Conservation (phyloP, 2,329 filamentous ascomycete genomes). For the Paramyrothecium sp. region DNA sequence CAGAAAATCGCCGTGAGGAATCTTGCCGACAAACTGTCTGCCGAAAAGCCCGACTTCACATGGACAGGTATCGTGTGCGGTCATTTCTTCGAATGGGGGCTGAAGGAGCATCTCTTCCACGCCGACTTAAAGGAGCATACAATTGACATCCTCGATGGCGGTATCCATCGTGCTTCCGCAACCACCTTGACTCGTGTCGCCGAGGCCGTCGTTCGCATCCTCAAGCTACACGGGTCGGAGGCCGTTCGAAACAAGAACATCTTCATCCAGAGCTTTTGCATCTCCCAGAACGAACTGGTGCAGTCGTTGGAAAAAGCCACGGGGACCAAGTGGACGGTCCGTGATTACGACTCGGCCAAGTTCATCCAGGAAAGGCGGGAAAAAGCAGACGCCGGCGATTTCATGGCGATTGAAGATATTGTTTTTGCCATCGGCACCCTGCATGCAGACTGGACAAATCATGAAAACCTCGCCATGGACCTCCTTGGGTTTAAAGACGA, state of each 20-base stretch:
- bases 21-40: conserved; percentile 25
- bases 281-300: conserved; percentile 46
- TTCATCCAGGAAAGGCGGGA: conserved; percentile 37
- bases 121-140: conserved; percentile 43
- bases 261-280: conserved; percentile 42
- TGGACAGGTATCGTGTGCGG: conserved; percentile 49
- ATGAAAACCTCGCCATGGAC: conserved; percentile 45
- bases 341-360: conserved; percentile 32
- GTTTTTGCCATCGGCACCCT: conserved; percentile 48
- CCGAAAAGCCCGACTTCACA: conserved; percentile 38
- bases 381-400: conserved; percentile 33
- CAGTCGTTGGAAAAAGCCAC: conserved; percentile 50
- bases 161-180: conserved; percentile 44
- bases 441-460: conserved; percentile 46
- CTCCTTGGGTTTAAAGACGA: conserved; percentile 45
- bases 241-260: conserved; percentile 51
- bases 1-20: conserved; percentile 30
- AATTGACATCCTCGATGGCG: conserved; percentile 49
- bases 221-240: conserved; percentile 30
- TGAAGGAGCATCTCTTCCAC: conserved; percentile 30
- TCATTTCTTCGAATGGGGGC: conserved; percentile 49
- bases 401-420: conserved; percentile 40
- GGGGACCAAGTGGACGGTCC: conserved; percentile 33
- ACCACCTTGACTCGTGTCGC: conserved; percentile 50
- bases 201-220: conserved; percentile 46